phyloP scores from a whole-genome alignment of 352 stramenopile genomes.

The Phytophthora litchii region DNA sequence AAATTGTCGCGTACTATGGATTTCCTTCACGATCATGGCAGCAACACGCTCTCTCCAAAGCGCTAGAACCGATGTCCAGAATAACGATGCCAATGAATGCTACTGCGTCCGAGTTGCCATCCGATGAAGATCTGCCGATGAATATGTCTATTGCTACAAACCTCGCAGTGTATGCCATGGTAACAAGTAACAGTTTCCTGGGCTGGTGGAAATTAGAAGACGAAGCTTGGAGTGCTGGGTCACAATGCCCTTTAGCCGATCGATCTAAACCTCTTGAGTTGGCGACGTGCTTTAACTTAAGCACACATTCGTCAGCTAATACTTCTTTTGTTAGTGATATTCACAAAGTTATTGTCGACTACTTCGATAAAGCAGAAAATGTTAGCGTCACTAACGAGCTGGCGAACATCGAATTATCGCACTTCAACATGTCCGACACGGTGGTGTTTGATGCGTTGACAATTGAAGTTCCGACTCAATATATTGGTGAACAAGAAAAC shows the following conservation, averaged over 20 bases:
- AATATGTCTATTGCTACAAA: not conserved
- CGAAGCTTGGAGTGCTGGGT: not conserved
- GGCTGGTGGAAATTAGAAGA: not conserved
- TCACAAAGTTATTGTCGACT: not conserved
- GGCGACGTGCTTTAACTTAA: not conserved
- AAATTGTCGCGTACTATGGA: not conserved
- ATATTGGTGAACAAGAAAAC: not conserved
- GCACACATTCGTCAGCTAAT: not conserved
- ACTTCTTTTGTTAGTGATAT: not conserved
- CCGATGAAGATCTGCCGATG: not conserved
- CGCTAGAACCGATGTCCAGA: not conserved
- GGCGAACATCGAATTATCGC: not conserved
- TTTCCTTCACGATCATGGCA: not conserved
- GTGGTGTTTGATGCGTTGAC: not conserved
- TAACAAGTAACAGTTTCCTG: not conserved
- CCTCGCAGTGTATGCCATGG: not conserved
- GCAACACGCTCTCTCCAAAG: not conserved
- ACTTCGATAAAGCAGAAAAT: not conserved
- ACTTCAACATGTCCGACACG: not conserved
- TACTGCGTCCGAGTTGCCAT: not conserved
- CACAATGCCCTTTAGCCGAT: not conserved
- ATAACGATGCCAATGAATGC: not conserved
- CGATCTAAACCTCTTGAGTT: not conserved
- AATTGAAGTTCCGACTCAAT: not conserved
- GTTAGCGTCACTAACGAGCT: not conserved